Evolutionary conservation across 352 stramenopile genomes (phyloP).

Genomic region (Globisporangium mamillatum): DNA sequence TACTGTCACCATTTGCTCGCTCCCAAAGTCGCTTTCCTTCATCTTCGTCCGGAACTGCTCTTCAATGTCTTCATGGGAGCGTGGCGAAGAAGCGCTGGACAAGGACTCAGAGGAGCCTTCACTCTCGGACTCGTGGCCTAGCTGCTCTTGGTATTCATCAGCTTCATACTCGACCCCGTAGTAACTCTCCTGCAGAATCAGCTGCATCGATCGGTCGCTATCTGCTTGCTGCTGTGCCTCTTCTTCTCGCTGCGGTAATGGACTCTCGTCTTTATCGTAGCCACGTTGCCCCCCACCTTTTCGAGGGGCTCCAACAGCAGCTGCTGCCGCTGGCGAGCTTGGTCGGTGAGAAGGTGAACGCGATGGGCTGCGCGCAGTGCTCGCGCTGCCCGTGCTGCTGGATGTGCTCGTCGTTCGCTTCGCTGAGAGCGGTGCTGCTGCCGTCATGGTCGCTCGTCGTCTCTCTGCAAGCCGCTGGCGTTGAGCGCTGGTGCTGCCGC

Average conservation of each 20-base stretch:
- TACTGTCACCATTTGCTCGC: background rate
- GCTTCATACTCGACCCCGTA: slow-evolving; percentile 6
- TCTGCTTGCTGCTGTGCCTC: background rate
- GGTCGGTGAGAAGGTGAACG: background rate
- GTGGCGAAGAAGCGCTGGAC: background rate
- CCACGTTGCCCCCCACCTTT: background rate
- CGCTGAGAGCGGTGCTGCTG: background rate
- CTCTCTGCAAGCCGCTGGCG: background rate
- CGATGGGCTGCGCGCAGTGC: background rate
- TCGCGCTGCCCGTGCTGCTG: background rate
- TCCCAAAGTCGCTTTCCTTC: slow-evolving; percentile 2
- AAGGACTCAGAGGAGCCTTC: background rate
- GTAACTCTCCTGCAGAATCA: background rate
- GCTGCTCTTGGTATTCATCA: background rate
- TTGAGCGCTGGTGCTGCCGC: background rate
- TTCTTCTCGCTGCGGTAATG: background rate
- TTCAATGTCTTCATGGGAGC: background rate
- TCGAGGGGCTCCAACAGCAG: background rate
- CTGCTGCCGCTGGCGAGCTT: background rate
- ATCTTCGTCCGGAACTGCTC: background rate
- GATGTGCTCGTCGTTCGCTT: slow-evolving; percentile 3
- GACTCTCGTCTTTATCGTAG: background rate
- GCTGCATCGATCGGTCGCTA: background rate
- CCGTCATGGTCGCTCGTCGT: slow-evolving; percentile 1
- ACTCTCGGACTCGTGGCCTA: background rate